phyloP scores from a whole-genome alignment of 2,329 filamentous ascomycete genomes.

The Ophiostoma montium region DNA sequence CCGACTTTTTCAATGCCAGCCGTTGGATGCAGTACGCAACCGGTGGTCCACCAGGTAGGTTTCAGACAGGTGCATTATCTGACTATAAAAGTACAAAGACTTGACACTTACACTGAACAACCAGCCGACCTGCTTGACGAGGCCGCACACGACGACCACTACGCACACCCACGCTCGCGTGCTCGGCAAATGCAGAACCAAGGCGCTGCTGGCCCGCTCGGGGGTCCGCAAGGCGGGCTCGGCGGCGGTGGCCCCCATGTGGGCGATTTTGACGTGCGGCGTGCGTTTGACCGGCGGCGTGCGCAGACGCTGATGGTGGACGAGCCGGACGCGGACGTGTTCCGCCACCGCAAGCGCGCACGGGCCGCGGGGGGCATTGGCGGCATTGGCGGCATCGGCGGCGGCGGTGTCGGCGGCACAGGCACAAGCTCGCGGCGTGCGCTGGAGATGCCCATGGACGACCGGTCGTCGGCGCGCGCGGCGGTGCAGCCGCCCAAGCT shows the following conservation, averaged over 20 bases:
- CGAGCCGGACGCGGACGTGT: slow-evolving; percentile 18
- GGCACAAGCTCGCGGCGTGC: slow-evolving; percentile 26
- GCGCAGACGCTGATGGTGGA: slow-evolving; percentile 11
- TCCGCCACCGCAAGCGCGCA: slow-evolving; percentile 25
- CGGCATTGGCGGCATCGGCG: too few relatives aligned
- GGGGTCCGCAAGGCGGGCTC: too few relatives aligned
- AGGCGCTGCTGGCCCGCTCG: neutral
- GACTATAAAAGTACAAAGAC: too few relatives aligned
- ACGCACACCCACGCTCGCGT: slow-evolving; percentile 2
- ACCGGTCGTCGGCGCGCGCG: slow-evolving; percentile 22
- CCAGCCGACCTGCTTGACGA: neutral
- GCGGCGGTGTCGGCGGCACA: too few relatives aligned
- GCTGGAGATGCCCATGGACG: slow-evolving; percentile 24
- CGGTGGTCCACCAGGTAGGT: slow-evolving; percentile 24
- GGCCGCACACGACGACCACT: neutral
- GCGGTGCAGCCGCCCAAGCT: slow-evolving; percentile 23
- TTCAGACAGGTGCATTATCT: too few relatives aligned
- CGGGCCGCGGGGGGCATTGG: slow-evolving; percentile 16
- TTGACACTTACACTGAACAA: too few relatives aligned
- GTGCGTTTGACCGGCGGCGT: slow-evolving; percentile 17
- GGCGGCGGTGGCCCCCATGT: too few relatives aligned
- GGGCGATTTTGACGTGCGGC: slow-evolving; percentile 16
- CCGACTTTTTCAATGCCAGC: slow-evolving; percentile 32
- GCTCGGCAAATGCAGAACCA: slow-evolving; percentile 3
- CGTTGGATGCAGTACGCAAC: slow-evolving; percentile 24